phyloP scores from a whole-genome alignment of 1,284 basidiomycete genomes.

The Cryptococcus sp. region DNA sequence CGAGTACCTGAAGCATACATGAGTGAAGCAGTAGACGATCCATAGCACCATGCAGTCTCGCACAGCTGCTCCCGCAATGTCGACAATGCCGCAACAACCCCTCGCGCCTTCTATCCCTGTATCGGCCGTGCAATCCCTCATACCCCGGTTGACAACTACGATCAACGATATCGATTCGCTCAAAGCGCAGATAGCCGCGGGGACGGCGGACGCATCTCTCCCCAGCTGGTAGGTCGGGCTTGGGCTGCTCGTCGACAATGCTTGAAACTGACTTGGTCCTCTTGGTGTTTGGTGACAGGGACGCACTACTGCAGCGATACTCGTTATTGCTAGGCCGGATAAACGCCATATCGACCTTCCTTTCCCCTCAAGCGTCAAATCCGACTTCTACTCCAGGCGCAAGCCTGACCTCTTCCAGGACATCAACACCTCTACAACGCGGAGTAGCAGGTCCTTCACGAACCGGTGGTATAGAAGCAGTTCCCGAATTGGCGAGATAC shows the following conservation, averaged over 20 bases:
- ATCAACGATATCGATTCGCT: slow-evolving; percentile 50
- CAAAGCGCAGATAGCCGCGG: slow-evolving; percentile 33
- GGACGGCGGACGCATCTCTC: slow-evolving; percentile 36
- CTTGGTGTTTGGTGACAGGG: slow-evolving; percentile 25
- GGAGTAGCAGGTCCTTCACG: not conserved
- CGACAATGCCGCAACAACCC: slow-evolving; percentile 22
- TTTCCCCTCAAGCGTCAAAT: slow-evolving; percentile 23
- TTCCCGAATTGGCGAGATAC: slow-evolving; percentile 24
- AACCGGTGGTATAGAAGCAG: slow-evolving; percentile 1
- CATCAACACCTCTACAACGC: not conserved
- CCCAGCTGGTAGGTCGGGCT: slow-evolving; percentile 43
- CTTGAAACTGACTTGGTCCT: too few relatives aligned
- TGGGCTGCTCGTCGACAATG: not conserved
- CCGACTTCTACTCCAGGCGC: slow-evolving; percentile 3
- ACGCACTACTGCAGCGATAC: slow-evolving; percentile 44
- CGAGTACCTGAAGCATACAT: too few relatives aligned
- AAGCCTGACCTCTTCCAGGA: not conserved
- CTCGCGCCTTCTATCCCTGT: slow-evolving; percentile 34
- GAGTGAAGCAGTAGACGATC: too few relatives aligned
- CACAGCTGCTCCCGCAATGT: too few relatives aligned
- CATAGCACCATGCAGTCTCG: too few relatives aligned
- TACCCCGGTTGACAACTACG: slow-evolving; percentile 42
- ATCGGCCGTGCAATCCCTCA: slow-evolving; percentile 34
- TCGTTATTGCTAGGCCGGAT: slow-evolving; percentile 42
- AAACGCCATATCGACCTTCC: slow-evolving; percentile 32